Base-by-base conservation (phyloP, 2,329 filamentous ascomycete genomes). In the Pseudogymnoascus sp. region DNA sequence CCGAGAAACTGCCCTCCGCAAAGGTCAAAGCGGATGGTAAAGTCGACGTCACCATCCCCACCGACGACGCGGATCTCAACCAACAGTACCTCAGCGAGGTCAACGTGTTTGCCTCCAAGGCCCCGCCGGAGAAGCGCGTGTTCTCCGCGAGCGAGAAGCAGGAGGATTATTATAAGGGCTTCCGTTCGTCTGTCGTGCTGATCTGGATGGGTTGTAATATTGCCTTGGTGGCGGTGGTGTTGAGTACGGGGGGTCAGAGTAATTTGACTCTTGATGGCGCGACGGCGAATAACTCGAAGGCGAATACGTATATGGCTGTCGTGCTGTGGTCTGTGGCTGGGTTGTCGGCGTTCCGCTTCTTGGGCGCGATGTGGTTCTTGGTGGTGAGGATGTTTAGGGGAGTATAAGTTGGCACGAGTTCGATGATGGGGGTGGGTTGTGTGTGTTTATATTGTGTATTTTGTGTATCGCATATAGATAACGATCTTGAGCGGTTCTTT, bases 131-230 rank as follows among this genome's bases (percentile, higher is more conserved):
- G 67, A 86, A 88, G 76, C 86, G 85, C 71, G 71, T 79, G 0
- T 82, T 84, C 0, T 81, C 80, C 0, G 74, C 82, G 0, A 73
- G 78, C 0, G 93, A 97, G 73, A 91, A 89, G 72, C 93, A 99
- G 75, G 91, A 97, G 80, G 95, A 99, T 75, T 99, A 97, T 78
- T 99, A 99, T 83, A 92, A 93, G 71, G 95, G 93, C 68, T 96
- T 99, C 75, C 86, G 95, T 67, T 96, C 90, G 18, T 86, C 91
- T 29, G 93, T 97, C 69, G 95, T 99, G 31, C 80, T 97, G 61
- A 86, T 89, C 68, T 99, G 95, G 95, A 96, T 99, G 83, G 91
- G 97, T 71, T 92, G 87, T 73, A 99, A 99, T 76, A 90, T 99
- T 74, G 92, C 86, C 0, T 85, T 99, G 5, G 86, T 86, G 0